These are phyloP conservation scores for Suhomyces bokatorum DNA, from an alignment of 1,139 yeast genomes.

Conservation along the genomic window DNA sequence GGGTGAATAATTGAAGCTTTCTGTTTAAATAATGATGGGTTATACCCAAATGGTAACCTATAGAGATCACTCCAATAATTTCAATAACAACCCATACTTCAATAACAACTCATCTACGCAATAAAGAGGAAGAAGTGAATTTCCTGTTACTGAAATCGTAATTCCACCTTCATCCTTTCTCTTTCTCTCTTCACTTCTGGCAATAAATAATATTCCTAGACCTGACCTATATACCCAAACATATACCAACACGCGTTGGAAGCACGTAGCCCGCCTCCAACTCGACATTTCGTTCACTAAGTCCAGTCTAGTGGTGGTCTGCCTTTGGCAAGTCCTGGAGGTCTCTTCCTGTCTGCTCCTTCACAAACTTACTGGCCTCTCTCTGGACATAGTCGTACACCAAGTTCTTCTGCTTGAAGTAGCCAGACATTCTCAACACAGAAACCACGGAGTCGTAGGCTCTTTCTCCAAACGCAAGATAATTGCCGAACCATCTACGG, in stretches of 20 bases:
- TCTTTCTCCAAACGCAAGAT: slow-evolving; percentile 54
- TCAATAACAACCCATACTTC: too few relatives aligned
- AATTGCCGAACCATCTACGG: slow-evolving; percentile 54
- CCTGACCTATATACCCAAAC: too few relatives aligned
- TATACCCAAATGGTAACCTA: too few relatives aligned
- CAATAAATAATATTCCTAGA: neutral
- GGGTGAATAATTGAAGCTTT: too few relatives aligned
- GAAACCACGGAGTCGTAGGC: slow-evolving; percentile 49
- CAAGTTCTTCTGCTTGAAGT: slow-evolving; percentile 45
- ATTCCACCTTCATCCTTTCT: too few relatives aligned
- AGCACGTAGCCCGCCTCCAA: too few relatives aligned
- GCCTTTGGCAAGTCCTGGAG: slow-evolving; percentile 23
- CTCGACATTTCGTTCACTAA: neutral
- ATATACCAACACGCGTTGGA: too few relatives aligned
- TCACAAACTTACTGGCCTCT: slow-evolving; percentile 33
- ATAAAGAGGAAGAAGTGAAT: too few relatives aligned
- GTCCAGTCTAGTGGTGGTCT: neutral
- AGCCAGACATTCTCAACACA: slow-evolving; percentile 41
- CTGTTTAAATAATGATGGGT: too few relatives aligned
- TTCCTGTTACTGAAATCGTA: too few relatives aligned
- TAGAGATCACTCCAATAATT: too few relatives aligned
- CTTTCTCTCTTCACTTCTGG: neutral
- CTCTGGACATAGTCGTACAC: slow-evolving; percentile 38
- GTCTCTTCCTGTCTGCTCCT: slow-evolving; percentile 38
- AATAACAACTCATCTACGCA: too few relatives aligned